Percentiles rank a stretch among this genome's conserved stretches.
Conservation (phyloP, 2,329 filamentous ascomycete species). For the Arthrinium puccinioides region DNA sequence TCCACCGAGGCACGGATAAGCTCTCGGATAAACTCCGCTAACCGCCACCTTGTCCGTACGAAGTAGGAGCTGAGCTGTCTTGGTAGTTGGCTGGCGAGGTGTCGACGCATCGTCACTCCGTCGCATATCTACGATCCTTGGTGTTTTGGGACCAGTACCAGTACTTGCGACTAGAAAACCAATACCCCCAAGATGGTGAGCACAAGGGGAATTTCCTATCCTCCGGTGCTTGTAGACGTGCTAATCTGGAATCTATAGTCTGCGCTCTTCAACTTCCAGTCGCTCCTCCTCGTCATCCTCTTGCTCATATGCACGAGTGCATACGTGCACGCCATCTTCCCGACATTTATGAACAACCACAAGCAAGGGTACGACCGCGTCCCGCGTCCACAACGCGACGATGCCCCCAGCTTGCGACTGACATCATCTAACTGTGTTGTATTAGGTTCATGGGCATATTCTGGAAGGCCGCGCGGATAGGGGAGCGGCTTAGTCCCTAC, state of each 20-base stretch:
- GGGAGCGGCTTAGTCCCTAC: conserved; percentile 89
- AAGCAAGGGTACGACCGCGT: conserved; percentile 66
- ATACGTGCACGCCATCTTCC: conserved; percentile 86
- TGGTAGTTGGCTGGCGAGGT: too few relatives aligned
- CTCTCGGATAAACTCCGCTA: too few relatives aligned
- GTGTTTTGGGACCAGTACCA: too few relatives aligned
- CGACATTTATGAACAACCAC: conserved; percentile 83
- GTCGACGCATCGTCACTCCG: too few relatives aligned
- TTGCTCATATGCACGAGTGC: conserved; percentile 94
- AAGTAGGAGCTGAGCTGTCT: too few relatives aligned
- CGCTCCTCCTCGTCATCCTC: conserved; percentile 86
- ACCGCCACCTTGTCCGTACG: too few relatives aligned
- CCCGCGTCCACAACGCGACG: too few relatives aligned
- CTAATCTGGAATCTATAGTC: conserved; percentile 47
- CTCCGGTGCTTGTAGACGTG: not conserved
- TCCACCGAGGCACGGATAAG: too few relatives aligned
- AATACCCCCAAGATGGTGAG: conserved; percentile 1
- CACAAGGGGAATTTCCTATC: not conserved
- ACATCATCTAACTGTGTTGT: not conserved
- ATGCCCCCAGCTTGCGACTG: not conserved
- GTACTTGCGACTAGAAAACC: too few relatives aligned
- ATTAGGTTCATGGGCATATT: conserved; percentile 75
- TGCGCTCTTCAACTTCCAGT: conserved; percentile 98
- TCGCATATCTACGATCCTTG: too few relatives aligned
- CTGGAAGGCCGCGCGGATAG: conserved; percentile 92